Conservation (phyloP, 2,329 filamentous ascomycete species). For the Talaromyces sp. region DNA sequence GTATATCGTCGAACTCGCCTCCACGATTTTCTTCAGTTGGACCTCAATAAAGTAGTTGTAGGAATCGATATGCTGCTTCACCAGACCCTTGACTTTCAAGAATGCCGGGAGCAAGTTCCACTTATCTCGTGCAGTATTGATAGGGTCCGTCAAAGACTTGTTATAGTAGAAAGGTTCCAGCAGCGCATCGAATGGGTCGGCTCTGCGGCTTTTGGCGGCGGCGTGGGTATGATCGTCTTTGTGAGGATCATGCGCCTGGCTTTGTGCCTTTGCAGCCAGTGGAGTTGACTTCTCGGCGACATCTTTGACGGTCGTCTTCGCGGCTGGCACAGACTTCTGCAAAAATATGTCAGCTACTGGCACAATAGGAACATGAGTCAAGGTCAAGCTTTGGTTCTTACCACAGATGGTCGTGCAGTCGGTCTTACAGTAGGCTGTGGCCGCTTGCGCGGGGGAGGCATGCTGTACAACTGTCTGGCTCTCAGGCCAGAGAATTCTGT, state of each 20-base stretch:
- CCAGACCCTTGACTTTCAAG: conserved; percentile 91
- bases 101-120: conserved; percentile 98
- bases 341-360: neutral
- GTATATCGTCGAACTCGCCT: conserved; percentile 80
- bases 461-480: conserved; percentile 19
- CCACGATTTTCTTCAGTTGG: conserved; percentile 94
- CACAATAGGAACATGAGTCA: neutral
- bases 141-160: conserved; percentile 65
- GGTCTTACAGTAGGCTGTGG: conserved; percentile 28
- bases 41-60: conserved; percentile 98
- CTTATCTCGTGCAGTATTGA: conserved; percentile 75
- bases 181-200: conserved; percentile 56
- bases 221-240: conserved; percentile 20
- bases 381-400: conserved; percentile 8
- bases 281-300: conserved; percentile 26
- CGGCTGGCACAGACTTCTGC: neutral
- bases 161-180: conserved; percentile 68
- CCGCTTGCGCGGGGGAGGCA: conserved; percentile 37
- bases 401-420: conserved; percentile 25
- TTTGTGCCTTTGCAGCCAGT: conserved; percentile 26
- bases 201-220: conserved; percentile 27
- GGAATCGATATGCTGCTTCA: conserved; percentile 97
- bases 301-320: neutral
- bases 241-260: conserved; percentile 18
- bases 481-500: neutral